phyloP scores from a whole-genome alignment of 345 rosid genomes.

The Ceriops decandra region DNA sequence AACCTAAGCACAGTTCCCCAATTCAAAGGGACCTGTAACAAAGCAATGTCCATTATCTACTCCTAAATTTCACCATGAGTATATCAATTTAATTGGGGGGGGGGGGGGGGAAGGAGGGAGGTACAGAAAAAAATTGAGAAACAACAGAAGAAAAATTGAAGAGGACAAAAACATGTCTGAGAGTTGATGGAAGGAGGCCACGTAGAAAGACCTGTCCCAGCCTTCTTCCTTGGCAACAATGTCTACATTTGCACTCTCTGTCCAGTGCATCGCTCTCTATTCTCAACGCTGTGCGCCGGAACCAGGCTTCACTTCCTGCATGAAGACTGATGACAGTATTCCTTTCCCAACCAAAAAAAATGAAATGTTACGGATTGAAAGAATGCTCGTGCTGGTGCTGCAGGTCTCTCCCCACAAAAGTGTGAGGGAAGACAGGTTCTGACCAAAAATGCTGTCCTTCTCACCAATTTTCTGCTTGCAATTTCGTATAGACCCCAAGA shows the following conservation, averaged over 20 bases:
- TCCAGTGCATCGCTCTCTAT: conserved; percentile 28
- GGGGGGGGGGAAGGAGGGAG: conserved; percentile 6
- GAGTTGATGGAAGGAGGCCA: conserved; percentile 25
- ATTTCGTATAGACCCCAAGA: conserved; percentile 19
- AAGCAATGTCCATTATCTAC: conserved; percentile 45
- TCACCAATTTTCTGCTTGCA: conserved; percentile 27
- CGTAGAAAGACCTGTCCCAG: conserved; percentile 19
- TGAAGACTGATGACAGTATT: conserved; percentile 34
- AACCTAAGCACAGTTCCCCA: conserved; percentile 41
- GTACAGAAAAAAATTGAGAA: conserved; percentile 26
- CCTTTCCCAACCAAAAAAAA: conserved; percentile 36
- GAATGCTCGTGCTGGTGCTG: conserved; percentile 32
- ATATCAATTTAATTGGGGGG: conserved; percentile 13
- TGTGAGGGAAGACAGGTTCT: conserved; percentile 21
- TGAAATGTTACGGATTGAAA: conserved; percentile 39
- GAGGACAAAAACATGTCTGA: conserved; percentile 11
- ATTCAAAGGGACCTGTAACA: conserved; percentile 43
- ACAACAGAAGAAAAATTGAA: conserved; percentile 2
- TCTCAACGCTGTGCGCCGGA: conserved; percentile 28
- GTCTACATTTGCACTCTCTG: conserved; percentile 14
- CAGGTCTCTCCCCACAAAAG: conserved; percentile 20
- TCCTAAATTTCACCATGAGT: conserved; percentile 38
- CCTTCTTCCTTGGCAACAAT: conserved; percentile 33
- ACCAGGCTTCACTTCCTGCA: conserved; percentile 33
- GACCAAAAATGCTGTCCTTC: conserved; percentile 20